Evolutionary conservation across 768 basidiomycete genomes (phyloP).

Genomic region (Suillus luteus): DNA sequence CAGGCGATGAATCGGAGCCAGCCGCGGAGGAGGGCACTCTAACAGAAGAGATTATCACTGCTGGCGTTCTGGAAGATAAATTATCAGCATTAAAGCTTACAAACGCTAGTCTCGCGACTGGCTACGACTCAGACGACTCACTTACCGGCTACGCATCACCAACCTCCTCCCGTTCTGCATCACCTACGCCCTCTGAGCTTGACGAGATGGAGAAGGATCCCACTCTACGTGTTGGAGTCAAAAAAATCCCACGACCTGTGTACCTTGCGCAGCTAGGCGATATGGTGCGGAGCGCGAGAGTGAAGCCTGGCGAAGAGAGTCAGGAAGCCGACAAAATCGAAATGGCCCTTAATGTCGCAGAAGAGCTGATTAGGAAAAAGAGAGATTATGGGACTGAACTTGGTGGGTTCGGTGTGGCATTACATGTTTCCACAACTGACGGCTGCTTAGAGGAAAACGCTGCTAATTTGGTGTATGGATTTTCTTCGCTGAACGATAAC

Average conservation of each 20-base stretch:
- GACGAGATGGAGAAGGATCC: slow-evolving; percentile 87
- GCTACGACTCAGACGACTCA: slow-evolving; percentile 82
- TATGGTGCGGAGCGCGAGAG: slow-evolving; percentile 64
- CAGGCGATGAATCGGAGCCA: slow-evolving; percentile 15
- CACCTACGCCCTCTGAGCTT: slow-evolving; percentile 80
- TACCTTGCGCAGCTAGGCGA: slow-evolving; percentile 86
- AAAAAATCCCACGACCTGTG: slow-evolving; percentile 79
- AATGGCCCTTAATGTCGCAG: slow-evolving; percentile 77
- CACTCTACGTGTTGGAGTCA: slow-evolving; percentile 65
- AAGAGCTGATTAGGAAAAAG: slow-evolving; percentile 84
- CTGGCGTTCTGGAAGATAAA: slow-evolving; percentile 7
- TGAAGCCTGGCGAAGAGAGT: slow-evolving; percentile 53
- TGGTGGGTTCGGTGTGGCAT: slow-evolving; percentile 42
- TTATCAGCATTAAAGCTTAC: slow-evolving; percentile 11
- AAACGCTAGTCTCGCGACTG: slow-evolving; percentile 14
- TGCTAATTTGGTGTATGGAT: slow-evolving; percentile 71
- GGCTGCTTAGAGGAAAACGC: slow-evolving; percentile 81
- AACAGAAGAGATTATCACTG: slow-evolving; percentile 15
- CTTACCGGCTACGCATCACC: slow-evolving; percentile 74
- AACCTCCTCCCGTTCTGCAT: slow-evolving; percentile 67
- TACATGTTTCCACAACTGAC: slow-evolving; percentile 8
- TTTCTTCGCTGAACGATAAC: slow-evolving; percentile 78
- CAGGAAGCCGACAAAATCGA: slow-evolving; percentile 78
- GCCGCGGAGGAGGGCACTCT: slow-evolving; percentile 12
- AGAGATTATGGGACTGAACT: slow-evolving; percentile 85